Base-by-base conservation (phyloP, 192 early-diverging fungal species). In the Backusella liffmaniae region DNA sequence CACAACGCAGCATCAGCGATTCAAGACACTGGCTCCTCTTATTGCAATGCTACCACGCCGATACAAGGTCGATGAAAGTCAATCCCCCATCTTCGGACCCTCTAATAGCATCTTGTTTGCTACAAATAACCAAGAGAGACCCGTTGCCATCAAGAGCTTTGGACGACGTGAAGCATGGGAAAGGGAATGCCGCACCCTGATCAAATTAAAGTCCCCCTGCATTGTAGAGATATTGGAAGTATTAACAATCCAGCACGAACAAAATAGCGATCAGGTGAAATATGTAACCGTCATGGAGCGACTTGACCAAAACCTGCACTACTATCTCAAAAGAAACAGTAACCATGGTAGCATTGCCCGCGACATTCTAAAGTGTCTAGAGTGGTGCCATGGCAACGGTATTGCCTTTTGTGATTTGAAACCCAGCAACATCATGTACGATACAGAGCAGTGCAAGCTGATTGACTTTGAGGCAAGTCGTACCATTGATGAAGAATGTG, bases 351-450 rank as follows among this genome's bases (percentile, higher is more conserved):
- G 66, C 3, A 74, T 87, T 76, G 77, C 70, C 13, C 80, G 81
- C 41, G 84, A 84, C 7, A 80, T 87, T 15, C 53, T 82, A 2
- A 42, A 81, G 3, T 85, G 84, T 70, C 42, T 87, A 15, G 71
- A 32, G 1, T 87, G 86, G 86, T 84, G 83, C 59, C 86, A 87
- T 56, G n/a, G n/a, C 10, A 73, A 79, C 5, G 71, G 76, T 68
- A 84, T 87, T 78, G 86, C 84, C 5, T 87, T 85, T 34, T 87
- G 86, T 76, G 86, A 87, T 44, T 59, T 87, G n/a, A 87, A 87
- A n/a, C 86, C 86, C 8, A 84, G 84, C 34, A 87, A 87, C 59
- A 77, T 87, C 35, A 87, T 87, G 86, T 82, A 82, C 16, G 79
- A 85, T 29, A 66, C 72, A 29, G 70, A 79, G 26, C 75, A 74